Conservation (phyloP, 2,329 filamentous ascomycete species). For the Colletotrichum simmondsii region DNA sequence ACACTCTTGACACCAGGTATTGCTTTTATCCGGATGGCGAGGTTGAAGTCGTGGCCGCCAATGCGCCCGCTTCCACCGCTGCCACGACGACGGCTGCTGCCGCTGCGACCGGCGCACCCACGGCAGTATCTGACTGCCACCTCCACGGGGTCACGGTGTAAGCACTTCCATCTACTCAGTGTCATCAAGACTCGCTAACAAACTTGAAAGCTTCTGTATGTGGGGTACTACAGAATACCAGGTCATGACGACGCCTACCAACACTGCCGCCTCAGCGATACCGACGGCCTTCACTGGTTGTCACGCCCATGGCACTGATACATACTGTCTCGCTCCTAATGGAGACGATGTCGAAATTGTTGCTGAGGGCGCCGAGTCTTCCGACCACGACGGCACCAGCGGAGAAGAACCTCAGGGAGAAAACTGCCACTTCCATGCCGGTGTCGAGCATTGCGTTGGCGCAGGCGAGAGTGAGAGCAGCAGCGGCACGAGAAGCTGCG, state of each 20-base stretch:
- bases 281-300: constrained; percentile 73
- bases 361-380: constrained; percentile 44
- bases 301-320: constrained; percentile 68
- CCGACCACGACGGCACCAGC: constrained; percentile 36
- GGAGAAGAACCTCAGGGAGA: constrained; percentile 44
- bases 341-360: constrained; percentile 71
- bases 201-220: constrained; percentile 53
- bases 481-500: constrained; percentile 52
- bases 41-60: constrained; percentile 46
- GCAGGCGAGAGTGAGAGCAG: constrained; percentile 52
- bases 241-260: constrained; percentile 59
- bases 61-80: constrained; percentile 34
- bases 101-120: constrained; percentile 38
- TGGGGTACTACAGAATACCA: constrained; percentile 54
- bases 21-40: constrained; percentile 57
- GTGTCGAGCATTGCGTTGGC: constrained; percentile 67
- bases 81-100: constrained; percentile 11
- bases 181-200: constrained; percentile 32
- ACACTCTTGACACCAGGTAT: constrained; percentile 44
- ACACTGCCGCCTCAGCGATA: constrained; percentile 59
- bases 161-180: constrained; percentile 27
- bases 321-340: constrained; percentile 69
- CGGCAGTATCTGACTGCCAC: constrained; percentile 54
- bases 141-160: constrained; percentile 53
- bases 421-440: constrained; percentile 79